Percentiles rank a stretch among this genome's conserved stretches.
Conservation (phyloP, 2,329 filamentous ascomycete genomes). For the Epichloe aotearoae region DNA sequence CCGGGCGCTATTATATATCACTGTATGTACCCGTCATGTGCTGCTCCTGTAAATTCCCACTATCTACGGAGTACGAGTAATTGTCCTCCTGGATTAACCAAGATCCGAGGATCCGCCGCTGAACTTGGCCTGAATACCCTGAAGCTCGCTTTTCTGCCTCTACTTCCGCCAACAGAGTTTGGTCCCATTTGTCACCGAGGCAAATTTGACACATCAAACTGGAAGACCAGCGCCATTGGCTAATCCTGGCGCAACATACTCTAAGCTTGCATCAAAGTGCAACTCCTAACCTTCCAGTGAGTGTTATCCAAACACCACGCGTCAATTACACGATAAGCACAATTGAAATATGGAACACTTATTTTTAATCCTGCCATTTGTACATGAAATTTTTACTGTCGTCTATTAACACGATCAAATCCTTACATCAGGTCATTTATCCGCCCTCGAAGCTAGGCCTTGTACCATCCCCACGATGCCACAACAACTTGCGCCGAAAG, state of each 20-base stretch:
- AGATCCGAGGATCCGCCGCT: slow-evolving; percentile 12
- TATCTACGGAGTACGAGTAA: neutral
- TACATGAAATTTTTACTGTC: neutral
- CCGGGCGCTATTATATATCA: neutral
- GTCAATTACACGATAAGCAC: neutral
- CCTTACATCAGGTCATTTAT: neutral
- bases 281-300: neutral
- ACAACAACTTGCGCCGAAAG: slow-evolving; percentile 69
- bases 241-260: neutral
- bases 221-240: neutral
- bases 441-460: neutral
- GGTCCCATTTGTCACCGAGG: neutral
- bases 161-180: neutral
- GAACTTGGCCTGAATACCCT: neutral
- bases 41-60: neutral
- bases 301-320: neutral
- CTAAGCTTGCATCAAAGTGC: no score
- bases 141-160: neutral
- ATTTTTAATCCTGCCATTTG: neutral
- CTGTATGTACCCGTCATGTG: neutral
- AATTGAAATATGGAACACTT: neutral
- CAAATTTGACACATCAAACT: neutral
- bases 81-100: slow-evolving; percentile 6
- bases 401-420: neutral
- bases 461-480: slow-evolving; percentile 39